Conservation (phyloP, 768 basidiomycete genomes). For the Serendipita sp. region DNA sequence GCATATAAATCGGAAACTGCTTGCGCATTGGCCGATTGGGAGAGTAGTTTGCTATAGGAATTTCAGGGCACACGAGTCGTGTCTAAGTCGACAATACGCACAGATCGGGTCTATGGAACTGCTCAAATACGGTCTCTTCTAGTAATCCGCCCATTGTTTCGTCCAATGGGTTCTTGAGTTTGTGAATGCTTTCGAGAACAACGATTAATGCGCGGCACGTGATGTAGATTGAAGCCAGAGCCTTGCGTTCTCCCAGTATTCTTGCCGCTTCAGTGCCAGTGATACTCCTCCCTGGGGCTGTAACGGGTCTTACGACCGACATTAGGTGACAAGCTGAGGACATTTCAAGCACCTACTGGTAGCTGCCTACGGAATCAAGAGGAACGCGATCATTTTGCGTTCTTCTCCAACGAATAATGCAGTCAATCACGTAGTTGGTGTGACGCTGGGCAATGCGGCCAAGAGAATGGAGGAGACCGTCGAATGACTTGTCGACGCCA, state of each 20-base stretch:
- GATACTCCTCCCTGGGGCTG: conserved; percentile 2
- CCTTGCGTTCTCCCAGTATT: conserved; percentile 53
- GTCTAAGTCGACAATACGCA: conserved; percentile 5
- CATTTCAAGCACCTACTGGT: conserved; percentile 13
- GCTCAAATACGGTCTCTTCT: conserved; percentile 82
- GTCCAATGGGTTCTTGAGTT: conserved; percentile 57
- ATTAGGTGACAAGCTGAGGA: neutral
- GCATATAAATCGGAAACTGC: conserved; percentile 74
- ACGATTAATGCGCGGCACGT: conserved; percentile 77
- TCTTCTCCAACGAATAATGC: conserved; percentile 74
- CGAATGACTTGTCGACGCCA: conserved; percentile 61
- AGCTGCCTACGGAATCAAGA: conserved; percentile 17
- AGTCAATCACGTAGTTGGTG: conserved; percentile 69
- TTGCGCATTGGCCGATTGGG: conserved; percentile 59
- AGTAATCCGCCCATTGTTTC: conserved; percentile 62
- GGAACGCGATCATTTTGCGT: conserved; percentile 43
- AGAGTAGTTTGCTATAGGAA: conserved; percentile 30
- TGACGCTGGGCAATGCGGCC: conserved; percentile 77
- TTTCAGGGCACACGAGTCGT: conserved; percentile 13
- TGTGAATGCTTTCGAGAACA: conserved; percentile 44
- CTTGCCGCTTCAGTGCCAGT: conserved; percentile 29
- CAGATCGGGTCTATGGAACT: conserved; percentile 56
- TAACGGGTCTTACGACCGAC: neutral
- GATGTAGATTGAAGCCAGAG: conserved; percentile 72
- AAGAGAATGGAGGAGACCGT: conserved; percentile 69